Evolutionary conservation across 768 basidiomycete genomes (phyloP), one percentile per base, ranked within the genome.

Genomic region (Galerina marginata): DNA sequence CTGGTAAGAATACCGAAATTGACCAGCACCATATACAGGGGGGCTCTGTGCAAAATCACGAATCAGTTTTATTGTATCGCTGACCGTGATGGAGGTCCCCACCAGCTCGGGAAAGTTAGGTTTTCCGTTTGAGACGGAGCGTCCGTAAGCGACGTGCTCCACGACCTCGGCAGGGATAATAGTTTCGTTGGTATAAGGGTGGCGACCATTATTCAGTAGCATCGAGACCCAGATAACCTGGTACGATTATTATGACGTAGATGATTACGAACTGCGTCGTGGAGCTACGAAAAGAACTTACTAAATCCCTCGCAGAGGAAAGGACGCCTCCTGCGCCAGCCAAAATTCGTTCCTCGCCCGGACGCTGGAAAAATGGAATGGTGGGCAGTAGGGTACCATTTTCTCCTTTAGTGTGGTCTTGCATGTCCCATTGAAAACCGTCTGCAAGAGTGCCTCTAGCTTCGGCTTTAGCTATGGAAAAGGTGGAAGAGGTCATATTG

Each of bases 251-350:
- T 4, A 36, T n/a, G 3, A 52, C 26, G 9, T 9, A 23, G 23
- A 15, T n/a, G 7, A 4, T 16, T 40, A 7, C 16, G 3, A 23
- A 10, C 33, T 9, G 12, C 37, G 39, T 44, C 58, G 9, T 12
- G 11, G 40, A 39, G 12, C 2, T 20, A 1, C 20, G 23, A 26
- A 0, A 26, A 42, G 33, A 15, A 60, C 70, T 5, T 56, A 79
- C 80, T 70, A 82, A 62, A 63, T 82, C 80, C 20, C 76, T 66
- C 0, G 79, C 75, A 6, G 77, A 79, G 2, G 71, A 72, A 2
- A 81, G 56, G 2, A 81, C 66, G 6, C 80, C 80, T 4, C 76
- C 80, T 0, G 80, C 77, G 3, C 79, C 80, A 2, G 79, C 77
- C 76, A 76, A 78, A 2, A 73, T 70, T 7, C 37, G 58, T 63